These are phyloP conservation scores for Tulasnella sp. DNA, from an alignment of 768 basidiomycete species.

Conservation along the genomic window DNA sequence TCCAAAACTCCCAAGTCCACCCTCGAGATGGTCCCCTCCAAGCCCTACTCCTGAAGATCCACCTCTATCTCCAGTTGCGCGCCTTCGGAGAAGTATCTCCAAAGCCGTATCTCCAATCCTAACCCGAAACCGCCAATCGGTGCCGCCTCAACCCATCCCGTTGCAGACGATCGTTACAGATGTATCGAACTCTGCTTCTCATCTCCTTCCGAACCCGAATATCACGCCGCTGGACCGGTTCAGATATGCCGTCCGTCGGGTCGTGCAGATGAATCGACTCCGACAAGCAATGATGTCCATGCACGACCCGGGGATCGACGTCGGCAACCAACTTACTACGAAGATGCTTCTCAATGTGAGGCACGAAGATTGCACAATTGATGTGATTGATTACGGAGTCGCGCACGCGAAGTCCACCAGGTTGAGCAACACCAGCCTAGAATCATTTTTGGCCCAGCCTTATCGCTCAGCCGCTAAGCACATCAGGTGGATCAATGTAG, in stretches of 20 bases:
- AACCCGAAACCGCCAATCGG: neutral
- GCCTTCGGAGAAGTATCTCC: neutral
- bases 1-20: neutral
- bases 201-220: neutral
- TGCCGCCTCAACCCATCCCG: neutral
- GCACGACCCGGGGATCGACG: neutral
- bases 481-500: slow-evolving; percentile 4
- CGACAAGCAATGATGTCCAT: neutral
- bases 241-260: neutral
- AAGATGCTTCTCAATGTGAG: neutral
- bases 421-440: neutral
- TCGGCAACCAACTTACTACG: neutral
- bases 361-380: neutral
- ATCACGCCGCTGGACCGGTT: slow-evolving; percentile 3
- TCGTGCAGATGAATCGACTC: slow-evolving; percentile 5
- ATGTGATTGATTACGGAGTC: neutral
- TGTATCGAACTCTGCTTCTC: neutral
- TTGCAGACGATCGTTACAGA: neutral
- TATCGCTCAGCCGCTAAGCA: neutral
- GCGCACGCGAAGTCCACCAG: neutral
- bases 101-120: neutral
- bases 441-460: neutral
- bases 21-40: neutral
- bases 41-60: neutral
- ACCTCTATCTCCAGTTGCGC: neutral